A percentile compares a stretch with the other conserved stretches of the same genome.
phyloP scores from a whole-genome alignment of 768 basidiomycete species.

The Pleurotus pulmonarius region DNA sequence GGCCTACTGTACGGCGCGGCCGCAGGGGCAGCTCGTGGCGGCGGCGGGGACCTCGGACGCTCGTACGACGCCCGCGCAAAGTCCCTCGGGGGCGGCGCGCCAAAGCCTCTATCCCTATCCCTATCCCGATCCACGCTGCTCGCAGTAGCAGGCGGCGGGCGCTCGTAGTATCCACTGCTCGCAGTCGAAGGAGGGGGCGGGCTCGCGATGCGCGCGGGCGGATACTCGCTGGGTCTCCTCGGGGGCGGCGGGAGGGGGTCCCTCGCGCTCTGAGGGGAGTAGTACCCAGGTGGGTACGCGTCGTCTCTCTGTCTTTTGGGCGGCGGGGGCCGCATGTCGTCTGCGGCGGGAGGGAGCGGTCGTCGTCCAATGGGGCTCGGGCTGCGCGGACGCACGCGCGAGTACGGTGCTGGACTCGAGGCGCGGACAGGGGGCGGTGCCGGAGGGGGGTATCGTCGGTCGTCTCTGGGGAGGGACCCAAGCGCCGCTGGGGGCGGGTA shows the following conservation, averaged over 20 bases:
- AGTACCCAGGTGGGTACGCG: conserved; percentile 2
- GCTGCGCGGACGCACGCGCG: conserved; percentile 43
- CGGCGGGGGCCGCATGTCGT: conserved; percentile 39
- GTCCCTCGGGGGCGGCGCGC: neutral
- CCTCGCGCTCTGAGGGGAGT: neutral
- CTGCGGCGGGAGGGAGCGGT: conserved; percentile 21
- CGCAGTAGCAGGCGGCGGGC: neutral
- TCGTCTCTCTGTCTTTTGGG: conserved; percentile 44
- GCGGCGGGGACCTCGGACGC: conserved; percentile 1
- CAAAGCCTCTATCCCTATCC: neutral
- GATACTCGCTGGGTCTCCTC: neutral
- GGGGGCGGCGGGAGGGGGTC: neutral
- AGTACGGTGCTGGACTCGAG: conserved; percentile 22
- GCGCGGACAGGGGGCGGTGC: conserved; percentile 13
- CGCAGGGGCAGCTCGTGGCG: neutral
- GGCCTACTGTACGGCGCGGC: neutral
- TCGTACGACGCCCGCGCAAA: neutral
- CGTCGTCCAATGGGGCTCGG: conserved; percentile 35
- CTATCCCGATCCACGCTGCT: neutral
- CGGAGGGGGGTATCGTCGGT: conserved; percentile 22
- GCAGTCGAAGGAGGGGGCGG: neutral
- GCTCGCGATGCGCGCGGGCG: neutral
- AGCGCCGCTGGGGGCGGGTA: conserved; percentile 19
- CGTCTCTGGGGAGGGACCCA: conserved; percentile 23
- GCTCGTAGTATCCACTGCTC: neutral